Base-by-base conservation (phyloP, 768 basidiomycete species). In the Dendrothele bispora region DNA sequence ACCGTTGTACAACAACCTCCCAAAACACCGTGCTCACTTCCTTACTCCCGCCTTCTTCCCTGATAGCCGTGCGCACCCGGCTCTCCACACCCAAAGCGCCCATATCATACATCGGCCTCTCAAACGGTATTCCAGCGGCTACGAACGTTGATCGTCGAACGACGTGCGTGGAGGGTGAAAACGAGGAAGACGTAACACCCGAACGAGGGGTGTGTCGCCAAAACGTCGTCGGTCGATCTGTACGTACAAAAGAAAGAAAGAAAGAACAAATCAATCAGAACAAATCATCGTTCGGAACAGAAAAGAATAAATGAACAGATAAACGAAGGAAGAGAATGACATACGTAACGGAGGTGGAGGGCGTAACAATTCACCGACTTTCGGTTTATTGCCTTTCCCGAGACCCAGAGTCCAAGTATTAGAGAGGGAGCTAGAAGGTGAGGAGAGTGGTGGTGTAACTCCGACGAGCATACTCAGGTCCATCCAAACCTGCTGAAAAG, bases 221-320 rank as follows among this genome's bases (percentile, higher is more conserved):
- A 61, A 91, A 89, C 0, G 88, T 86, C 6, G 80, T 86, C 0
- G 88, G 88, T n/a, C 88, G 84, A 28, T 88, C 88, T 90, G 51
- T n/a, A n/a, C n/a, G n/a, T n/a, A n/a, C n/a, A n/a, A n/a, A n/a
- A n/a, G n/a, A 14, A 38, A 20, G 10, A 26, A 47, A 29, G 29
- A 32, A 6, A 49, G 5, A 42, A 10, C 26, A 28, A 35, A 22
- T 25, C 37, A 45, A 15, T 32, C 50, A 40, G 46, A 34, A 45
- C 32, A 34, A n/a, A 18, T 30, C 20, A 39, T 28, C 27, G 49
- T 20, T 49, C 46, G 32, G 35, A 39, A 6, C 39, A 46, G 17
- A 7, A 28, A 29, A 40, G 5, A 17, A 3, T n/a, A 4, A 22
- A n/a, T 5, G n/a, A 14, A 43, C n/a, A n/a, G n/a, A n/a, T n/a